A percentile compares a stretch with the other conserved stretches of the same genome.
Evolutionary conservation across 768 basidiomycete species (phyloP).

Genomic region (Pholiota conissans): DNA sequence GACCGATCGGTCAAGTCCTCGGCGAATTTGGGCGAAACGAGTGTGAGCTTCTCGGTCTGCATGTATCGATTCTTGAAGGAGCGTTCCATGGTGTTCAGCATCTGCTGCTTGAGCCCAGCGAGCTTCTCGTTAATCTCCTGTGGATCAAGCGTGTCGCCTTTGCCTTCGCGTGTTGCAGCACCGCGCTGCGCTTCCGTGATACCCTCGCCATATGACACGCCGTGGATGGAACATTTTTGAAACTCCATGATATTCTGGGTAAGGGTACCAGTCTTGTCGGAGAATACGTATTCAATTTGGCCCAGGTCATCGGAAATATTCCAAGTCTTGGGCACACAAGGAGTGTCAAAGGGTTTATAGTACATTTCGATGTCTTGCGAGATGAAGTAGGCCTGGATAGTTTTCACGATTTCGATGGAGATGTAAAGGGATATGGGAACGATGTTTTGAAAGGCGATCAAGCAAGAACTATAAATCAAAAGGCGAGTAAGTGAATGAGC

Average conservation of each 20-base stretch:
- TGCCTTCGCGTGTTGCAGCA: conserved; percentile 81
- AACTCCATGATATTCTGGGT: conserved; percentile 99
- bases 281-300: conserved; percentile 91
- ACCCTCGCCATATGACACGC: conserved; percentile 88
- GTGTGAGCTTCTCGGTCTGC: conserved; percentile 78
- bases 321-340: conserved; percentile 97
- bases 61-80: conserved; percentile 88
- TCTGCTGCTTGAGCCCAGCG: conserved; percentile 63
- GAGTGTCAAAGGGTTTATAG: conserved; percentile 80
- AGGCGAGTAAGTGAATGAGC: background rate
- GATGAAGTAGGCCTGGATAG: conserved; percentile 96
- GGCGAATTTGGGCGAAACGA: conserved; percentile 85
- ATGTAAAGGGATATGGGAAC: conserved; percentile 96
- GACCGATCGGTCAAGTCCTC: conserved; percentile 68
- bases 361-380: conserved; percentile 97
- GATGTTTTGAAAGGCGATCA: conserved; percentile 97
- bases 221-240: conserved; percentile 89
- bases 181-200: conserved; percentile 95
- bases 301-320: conserved; percentile 98
- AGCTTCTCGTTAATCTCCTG: conserved; percentile 72
- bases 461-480: conserved; percentile 62
- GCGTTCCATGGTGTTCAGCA: conserved; percentile 74
- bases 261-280: conserved; percentile 95
- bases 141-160: conserved; percentile 61
- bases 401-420: conserved; percentile 97